Conservation (phyloP, 1,284 basidiomycete species). For the Cutaneotrichosporon sp. region DNA sequence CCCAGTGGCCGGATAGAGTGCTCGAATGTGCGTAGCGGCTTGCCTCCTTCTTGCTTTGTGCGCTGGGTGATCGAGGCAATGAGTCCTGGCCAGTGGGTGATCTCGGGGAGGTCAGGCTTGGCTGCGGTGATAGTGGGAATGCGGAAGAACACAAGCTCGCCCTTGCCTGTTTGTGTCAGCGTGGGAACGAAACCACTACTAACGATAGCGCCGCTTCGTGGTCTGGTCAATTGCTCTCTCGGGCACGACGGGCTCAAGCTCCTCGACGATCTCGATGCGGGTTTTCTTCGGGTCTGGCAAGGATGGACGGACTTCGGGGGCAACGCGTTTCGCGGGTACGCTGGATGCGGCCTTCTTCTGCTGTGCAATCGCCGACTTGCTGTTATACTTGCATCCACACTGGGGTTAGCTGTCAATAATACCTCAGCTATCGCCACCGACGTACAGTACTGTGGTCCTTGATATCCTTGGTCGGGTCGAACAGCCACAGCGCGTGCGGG, state of each 20-base stretch:
- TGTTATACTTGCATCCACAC: constrained; percentile 37
- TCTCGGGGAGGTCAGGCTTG: constrained; percentile 12
- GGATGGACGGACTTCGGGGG: too few relatives aligned
- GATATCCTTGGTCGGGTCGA: constrained; percentile 26
- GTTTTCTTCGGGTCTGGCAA: background rate
- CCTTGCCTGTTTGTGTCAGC: constrained; percentile 24
- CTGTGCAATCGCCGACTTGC: background rate
- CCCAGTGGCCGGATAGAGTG: constrained; percentile 37
- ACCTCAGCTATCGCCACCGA: background rate
- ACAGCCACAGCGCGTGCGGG: constrained; percentile 35
- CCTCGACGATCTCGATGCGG: background rate
- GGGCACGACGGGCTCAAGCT: constrained; percentile 2
- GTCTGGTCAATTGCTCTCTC: constrained; percentile 20
- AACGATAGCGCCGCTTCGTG: constrained; percentile 13
- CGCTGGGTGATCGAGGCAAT: constrained; percentile 16
- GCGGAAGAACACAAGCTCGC: constrained; percentile 40
- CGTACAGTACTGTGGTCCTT: constrained; percentile 29
- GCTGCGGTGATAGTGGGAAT: constrained; percentile 28
- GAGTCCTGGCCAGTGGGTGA: constrained; percentile 44
- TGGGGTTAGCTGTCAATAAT: constrained; percentile 16
- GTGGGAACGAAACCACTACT: too few relatives aligned
- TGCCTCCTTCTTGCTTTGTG: background rate
- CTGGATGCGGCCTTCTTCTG: constrained; percentile 8
- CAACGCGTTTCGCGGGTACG: constrained; percentile 7
- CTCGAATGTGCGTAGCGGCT: constrained; percentile 3